phyloP scores from a whole-genome alignment of 1,284 basidiomycete species.

The Cutaneotrichosporon sp. region DNA sequence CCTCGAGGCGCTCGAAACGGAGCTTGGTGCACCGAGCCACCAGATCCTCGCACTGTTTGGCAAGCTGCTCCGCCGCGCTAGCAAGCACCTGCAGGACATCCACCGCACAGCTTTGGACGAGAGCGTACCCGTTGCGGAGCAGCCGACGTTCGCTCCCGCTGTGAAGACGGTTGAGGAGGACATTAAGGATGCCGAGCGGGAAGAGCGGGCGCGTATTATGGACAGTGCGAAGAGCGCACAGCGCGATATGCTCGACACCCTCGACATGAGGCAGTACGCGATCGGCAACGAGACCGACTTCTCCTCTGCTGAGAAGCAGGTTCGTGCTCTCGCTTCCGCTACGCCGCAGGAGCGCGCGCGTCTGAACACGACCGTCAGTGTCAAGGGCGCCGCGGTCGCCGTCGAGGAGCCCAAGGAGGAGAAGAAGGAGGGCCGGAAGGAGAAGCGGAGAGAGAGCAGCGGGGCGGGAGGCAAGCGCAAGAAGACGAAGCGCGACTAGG shows the following conservation, averaged over 20 bases:
- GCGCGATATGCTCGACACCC: slow-evolving; percentile 75
- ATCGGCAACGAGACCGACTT: slow-evolving; percentile 74
- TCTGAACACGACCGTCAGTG: slow-evolving; percentile 68
- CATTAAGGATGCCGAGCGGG: slow-evolving; percentile 59
- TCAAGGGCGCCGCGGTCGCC: slow-evolving; percentile 60
- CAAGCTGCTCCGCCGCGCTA: slow-evolving; percentile 84
- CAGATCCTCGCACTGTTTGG: slow-evolving; percentile 89
- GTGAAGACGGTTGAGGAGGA: slow-evolving; percentile 57
- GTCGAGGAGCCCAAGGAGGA: slow-evolving; percentile 60
- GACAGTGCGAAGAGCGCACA: slow-evolving; percentile 54
- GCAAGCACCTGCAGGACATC: slow-evolving; percentile 73
- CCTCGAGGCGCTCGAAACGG: slow-evolving; percentile 86
- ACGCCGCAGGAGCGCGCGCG: slow-evolving; percentile 52
- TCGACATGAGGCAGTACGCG: slow-evolving; percentile 82
- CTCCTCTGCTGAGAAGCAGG: slow-evolving; percentile 69
- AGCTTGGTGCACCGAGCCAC: slow-evolving; percentile 65
- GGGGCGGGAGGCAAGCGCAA: slow-evolving; percentile 15
- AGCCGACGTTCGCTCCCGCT: slow-evolving; percentile 16
- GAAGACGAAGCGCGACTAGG: slow-evolving; percentile 20
- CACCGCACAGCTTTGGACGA: slow-evolving; percentile 73
- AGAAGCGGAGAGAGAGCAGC: slow-evolving; percentile 17
- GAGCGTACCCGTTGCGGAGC: slow-evolving; percentile 54
- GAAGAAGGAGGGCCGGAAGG: slow-evolving; percentile 41
- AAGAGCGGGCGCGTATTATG: slow-evolving; percentile 44
- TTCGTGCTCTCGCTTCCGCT: slow-evolving; percentile 57